Base-by-base conservation (phyloP, 768 basidiomycete species). In the Russula foetens region DNA sequence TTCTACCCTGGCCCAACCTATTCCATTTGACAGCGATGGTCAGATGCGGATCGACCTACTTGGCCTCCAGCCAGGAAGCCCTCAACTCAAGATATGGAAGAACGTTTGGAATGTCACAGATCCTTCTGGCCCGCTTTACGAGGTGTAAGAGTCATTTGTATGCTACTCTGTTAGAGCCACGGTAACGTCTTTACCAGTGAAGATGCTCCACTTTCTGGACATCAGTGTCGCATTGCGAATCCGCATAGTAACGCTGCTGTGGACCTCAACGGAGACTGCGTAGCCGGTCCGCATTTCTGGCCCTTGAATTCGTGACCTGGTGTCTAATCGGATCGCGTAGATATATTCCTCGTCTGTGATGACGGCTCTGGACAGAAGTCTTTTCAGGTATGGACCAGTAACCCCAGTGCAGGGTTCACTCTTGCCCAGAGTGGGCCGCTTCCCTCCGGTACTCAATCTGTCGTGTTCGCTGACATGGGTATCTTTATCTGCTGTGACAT, bases 241-340 rank as follows among this genome's bases (percentile, higher is more conserved):
- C 95, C 96, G 6, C 97, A 98, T 69, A 93, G 90, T 69, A 97
- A 95, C 72, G 95, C 94, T 0, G 88, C 94, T 19, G 81, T 98
- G 5, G 97, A 99, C 68, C 75, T 99, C 41, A 84, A 98, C 63
- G 97, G 97, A 14, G 97, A 99, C 71, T 98, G 97, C 71, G 78
- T 97, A 4, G 92, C 95, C 63, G 92, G 92, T 88, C 62, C 63
- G 77, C 73, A 11, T 24, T 45, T 14, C 39, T 28, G 19, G 23
- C 8, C 8, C 29, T 49, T 6, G 15, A 0, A 33, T 47, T 3
- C 23, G 28, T 53, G 19, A 21, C 47, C 15, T 9, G 35, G 9
- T 26, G 4, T n/a, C 53, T 66, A 29, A 63, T 48, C 39, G 2
- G 17, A 38, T 43, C 7, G n/a, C 45, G 6, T 62, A 89, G 96